Percentiles rank a stretch among this genome's conserved stretches.
Evolutionary conservation across 2,329 filamentous ascomycete species (phyloP).

Genomic region (Penicillium paneum): DNA sequence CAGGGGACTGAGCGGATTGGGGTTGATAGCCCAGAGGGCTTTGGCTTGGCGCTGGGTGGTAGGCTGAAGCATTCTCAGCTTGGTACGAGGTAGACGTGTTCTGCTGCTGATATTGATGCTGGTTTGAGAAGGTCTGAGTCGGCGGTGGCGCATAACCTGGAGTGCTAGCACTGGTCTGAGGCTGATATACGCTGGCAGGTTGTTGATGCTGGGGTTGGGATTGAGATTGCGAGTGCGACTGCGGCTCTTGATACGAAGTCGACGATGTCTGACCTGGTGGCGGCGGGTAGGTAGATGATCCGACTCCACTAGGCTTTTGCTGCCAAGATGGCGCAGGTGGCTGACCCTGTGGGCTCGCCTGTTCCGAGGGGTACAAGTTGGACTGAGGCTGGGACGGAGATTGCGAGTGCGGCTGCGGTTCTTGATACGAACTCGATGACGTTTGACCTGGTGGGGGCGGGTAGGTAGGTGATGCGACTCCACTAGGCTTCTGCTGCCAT

Average conservation of each 20-base stretch:
- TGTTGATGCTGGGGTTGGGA: constrained; percentile 6
- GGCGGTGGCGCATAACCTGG: constrained; percentile 8
- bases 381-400: constrained; percentile 4
- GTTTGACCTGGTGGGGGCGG: not conserved
- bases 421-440: not conserved
- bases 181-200: not conserved
- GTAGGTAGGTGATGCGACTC: not conserved
- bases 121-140: constrained; percentile 7
- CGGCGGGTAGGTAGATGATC: constrained; percentile 1
- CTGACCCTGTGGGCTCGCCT: constrained; percentile 16
- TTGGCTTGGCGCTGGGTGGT: constrained; percentile 9
- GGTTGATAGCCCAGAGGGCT: not conserved
- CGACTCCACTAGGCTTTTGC: not conserved
- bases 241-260: not conserved
- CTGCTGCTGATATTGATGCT: constrained; percentile 12
- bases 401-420: constrained; percentile 1
- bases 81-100: not conserved
- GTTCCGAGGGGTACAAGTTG: constrained; percentile 14
- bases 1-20: constrained; percentile 8
- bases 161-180: constrained; percentile 1
- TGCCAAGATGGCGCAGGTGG: constrained; percentile 13
- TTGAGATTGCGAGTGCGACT: constrained; percentile 12
- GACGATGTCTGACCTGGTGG: not conserved
- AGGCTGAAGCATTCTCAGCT: not conserved
- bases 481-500: constrained; percentile 6